phyloP scores from a whole-genome alignment of 2,329 filamentous ascomycete species.

The Aspergillus flavus region DNA sequence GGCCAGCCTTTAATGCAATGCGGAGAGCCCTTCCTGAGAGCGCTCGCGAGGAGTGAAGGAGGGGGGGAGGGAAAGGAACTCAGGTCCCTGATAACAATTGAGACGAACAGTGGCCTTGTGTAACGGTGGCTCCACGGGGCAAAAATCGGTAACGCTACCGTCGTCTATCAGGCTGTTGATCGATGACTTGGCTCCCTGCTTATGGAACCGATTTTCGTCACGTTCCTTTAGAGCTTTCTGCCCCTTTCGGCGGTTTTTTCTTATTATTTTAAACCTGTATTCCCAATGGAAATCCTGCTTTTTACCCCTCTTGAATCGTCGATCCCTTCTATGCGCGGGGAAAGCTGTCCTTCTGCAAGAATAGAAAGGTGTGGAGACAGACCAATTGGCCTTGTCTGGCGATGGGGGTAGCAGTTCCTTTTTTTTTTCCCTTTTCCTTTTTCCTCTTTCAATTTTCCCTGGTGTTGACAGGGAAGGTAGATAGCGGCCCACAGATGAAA shows the following conservation, averaged over 20 bases:
- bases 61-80: slow-evolving; percentile 21
- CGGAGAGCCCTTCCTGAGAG: slow-evolving; percentile 46
- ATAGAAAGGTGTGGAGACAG: slow-evolving; percentile 29
- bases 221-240: slow-evolving; percentile 15
- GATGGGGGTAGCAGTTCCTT: slow-evolving; percentile 17
- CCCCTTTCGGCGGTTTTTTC: slow-evolving; percentile 20
- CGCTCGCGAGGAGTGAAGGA: slow-evolving; percentile 31
- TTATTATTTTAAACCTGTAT: slow-evolving; percentile 19
- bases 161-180: slow-evolving; percentile 13
- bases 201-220: slow-evolving; percentile 19
- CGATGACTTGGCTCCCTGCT: slow-evolving; percentile 18
- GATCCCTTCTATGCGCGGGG: slow-evolving; percentile 37
- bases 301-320: slow-evolving; percentile 31
- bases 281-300: slow-evolving; percentile 23
- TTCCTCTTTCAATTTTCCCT: background rate
- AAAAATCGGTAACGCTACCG: slow-evolving; percentile 14
- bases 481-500: slow-evolving; percentile 11
- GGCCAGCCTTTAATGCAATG: slow-evolving; percentile 42
- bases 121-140: slow-evolving; percentile 21
- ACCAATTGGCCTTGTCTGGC: slow-evolving; percentile 32
- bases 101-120: slow-evolving; percentile 24
- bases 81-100: slow-evolving; percentile 28
- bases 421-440: background rate
- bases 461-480: slow-evolving; percentile 2
- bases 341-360: slow-evolving; percentile 36